Evolutionary conservation across 768 basidiomycete species (phyloP).

Genomic region (Suillus alpinus): DNA sequence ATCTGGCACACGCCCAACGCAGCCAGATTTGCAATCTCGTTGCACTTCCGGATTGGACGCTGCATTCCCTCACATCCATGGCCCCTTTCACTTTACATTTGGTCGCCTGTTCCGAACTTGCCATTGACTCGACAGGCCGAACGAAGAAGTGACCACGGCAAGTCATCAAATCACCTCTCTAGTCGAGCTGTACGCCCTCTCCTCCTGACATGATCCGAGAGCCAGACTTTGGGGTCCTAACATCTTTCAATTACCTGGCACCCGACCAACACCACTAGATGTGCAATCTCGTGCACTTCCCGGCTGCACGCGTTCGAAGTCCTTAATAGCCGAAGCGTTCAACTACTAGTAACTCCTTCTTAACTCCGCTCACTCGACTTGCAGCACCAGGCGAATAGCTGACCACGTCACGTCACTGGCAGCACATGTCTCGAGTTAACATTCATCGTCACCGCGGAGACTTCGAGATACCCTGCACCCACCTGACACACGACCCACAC

Average conservation of each 20-base stretch:
- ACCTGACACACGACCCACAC: background rate
- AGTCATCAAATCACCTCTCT: background rate
- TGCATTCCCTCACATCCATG: background rate
- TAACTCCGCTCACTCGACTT: background rate
- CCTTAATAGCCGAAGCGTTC: background rate
- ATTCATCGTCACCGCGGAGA: background rate
- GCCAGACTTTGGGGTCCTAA: background rate
- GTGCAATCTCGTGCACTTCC: background rate
- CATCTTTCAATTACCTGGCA: background rate
- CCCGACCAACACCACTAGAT: background rate
- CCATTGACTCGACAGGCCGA: background rate
- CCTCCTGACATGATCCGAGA: background rate
- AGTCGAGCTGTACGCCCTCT: background rate
- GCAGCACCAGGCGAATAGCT: background rate
- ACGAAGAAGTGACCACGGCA: background rate
- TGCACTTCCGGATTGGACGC: background rate
- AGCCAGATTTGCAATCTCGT: background rate
- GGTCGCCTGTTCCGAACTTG: background rate
- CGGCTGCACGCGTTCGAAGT: background rate
- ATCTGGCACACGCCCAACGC: background rate
- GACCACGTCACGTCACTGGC: background rate
- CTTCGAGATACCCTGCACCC: too few relatives aligned
- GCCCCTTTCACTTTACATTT: background rate
- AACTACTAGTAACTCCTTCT: background rate
- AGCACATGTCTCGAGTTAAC: background rate